Evolutionary conservation across 2,329 filamentous ascomycete species (phyloP).

Genomic region (Penicillium sumatraense): DNA sequence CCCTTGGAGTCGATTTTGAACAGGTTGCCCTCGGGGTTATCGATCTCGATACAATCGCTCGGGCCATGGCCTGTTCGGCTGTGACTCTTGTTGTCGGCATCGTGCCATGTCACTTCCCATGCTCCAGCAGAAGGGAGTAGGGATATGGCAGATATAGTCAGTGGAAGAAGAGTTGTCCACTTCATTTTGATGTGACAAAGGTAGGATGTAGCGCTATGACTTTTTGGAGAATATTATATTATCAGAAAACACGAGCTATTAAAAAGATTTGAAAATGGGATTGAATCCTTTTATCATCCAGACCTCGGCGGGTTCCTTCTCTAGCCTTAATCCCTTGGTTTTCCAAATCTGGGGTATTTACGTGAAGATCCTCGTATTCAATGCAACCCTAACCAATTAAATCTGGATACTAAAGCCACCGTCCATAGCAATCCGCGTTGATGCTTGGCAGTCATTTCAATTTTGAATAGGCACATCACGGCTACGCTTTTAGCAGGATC

Average conservation of each 20-base stretch:
- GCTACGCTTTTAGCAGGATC: not conserved
- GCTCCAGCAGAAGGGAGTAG: constrained; percentile 5
- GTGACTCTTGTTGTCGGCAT: constrained; percentile 7
- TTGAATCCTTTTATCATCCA: constrained; percentile 16
- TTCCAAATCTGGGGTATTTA: constrained; percentile 7
- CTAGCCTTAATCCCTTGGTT: not conserved
- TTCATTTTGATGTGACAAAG: constrained; percentile 8
- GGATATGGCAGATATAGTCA: not conserved
- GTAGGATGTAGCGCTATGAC: not conserved
- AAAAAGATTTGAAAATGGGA: not conserved
- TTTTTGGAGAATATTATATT: not conserved
- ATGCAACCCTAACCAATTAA: not conserved
- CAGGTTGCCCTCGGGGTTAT: constrained; percentile 14
- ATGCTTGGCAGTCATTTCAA: not conserved
- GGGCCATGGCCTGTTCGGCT: constrained; percentile 9
- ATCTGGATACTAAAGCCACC: not conserved
- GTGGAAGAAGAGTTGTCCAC: constrained; percentile 8
- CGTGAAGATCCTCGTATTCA: constrained; percentile 16
- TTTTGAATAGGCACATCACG: not conserved
- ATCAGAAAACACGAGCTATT: not conserved
- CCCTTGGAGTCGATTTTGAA: constrained; percentile 16
- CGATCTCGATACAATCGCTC: constrained; percentile 13
- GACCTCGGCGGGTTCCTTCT: not conserved
- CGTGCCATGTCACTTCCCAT: constrained; percentile 16
- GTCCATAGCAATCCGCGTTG: not conserved